Evolutionary conservation across 139 green algal genomes (phyloP).

Genomic region (Micractinium conductrix): DNA sequence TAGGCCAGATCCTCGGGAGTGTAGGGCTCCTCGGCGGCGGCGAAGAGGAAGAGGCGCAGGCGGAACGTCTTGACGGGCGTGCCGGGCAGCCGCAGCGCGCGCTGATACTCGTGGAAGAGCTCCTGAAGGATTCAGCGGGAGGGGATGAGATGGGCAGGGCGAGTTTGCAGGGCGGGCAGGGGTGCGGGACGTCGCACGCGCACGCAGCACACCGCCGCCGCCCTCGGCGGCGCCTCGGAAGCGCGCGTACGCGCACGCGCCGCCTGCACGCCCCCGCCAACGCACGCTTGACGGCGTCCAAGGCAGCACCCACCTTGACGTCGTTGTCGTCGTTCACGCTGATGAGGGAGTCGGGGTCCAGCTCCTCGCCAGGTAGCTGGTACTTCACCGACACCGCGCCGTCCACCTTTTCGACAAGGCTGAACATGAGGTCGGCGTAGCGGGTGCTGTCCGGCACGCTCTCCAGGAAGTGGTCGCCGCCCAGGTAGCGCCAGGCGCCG

Average conservation of each 20-base stretch:
- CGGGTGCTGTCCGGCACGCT: conserved; percentile 38
- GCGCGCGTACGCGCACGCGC: too few species aligned
- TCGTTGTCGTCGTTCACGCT: conserved; percentile 78
- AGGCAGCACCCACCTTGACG: conserved; percentile 59
- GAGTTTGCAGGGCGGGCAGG: neutral
- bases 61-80: conserved; percentile 72
- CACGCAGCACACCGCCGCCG: too few species aligned
- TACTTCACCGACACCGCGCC: conserved; percentile 67
- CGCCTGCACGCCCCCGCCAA: neutral
- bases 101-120: conserved; percentile 76
- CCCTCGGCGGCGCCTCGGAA: too few species aligned
- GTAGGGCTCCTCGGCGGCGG: conserved; percentile 55
- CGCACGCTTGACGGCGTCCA: neutral
- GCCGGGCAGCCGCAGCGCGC: conserved; percentile 55
- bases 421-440: conserved; percentile 69
- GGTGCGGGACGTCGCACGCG: too few species aligned
- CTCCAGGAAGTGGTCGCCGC: conserved; percentile 61
- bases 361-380: conserved; percentile 69
- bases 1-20: conserved; percentile 41
- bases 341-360: conserved; percentile 76
- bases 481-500: conserved; percentile 49
- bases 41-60: conserved; percentile 71
- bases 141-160: neutral
- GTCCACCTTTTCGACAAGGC: conserved; percentile 68
- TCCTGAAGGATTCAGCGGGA: conserved; percentile 59